phyloP scores from a whole-genome alignment of 345 rosid genomes.

The Dimocarpus longan region DNA sequence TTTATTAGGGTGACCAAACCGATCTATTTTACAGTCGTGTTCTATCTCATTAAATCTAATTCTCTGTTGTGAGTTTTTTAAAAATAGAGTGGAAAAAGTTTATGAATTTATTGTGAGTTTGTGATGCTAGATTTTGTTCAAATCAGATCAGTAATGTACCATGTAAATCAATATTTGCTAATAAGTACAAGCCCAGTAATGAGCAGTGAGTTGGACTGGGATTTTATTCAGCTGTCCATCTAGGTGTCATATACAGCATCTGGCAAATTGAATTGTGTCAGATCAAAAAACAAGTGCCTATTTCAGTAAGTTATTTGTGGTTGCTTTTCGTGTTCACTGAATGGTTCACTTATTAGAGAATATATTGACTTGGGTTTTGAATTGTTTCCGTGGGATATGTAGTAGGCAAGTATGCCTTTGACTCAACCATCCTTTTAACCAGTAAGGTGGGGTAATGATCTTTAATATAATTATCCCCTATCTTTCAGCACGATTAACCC shows the following conservation, averaged over 20 bases:
- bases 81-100: not conserved
- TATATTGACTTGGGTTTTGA: too few species aligned
- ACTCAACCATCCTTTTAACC: too few species aligned
- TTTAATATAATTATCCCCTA: not conserved
- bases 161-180: not conserved
- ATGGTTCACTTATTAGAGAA: too few species aligned
- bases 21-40: not conserved
- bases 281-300: conserved; percentile 1
- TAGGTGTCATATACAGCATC: not conserved
- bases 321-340: not conserved
- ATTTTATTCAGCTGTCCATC: not conserved
- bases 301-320: not conserved
- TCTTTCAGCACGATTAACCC: not conserved
- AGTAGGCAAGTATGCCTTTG: too few species aligned
- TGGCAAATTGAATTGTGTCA: not conserved
- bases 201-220: too few species aligned
- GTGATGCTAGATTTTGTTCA: not conserved
- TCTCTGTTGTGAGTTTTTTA: not conserved
- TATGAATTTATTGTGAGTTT: not conserved
- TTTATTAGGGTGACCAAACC: not conserved
- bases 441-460: not conserved
- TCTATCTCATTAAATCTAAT: too few species aligned
- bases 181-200: too few species aligned
- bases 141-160: not conserved
- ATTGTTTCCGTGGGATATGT: too few species aligned